Percentiles rank a stretch among this genome's conserved stretches.
phyloP scores from a whole-genome alignment of 176 grass and related monocot genomes.

The Paspalum notatum region DNA sequence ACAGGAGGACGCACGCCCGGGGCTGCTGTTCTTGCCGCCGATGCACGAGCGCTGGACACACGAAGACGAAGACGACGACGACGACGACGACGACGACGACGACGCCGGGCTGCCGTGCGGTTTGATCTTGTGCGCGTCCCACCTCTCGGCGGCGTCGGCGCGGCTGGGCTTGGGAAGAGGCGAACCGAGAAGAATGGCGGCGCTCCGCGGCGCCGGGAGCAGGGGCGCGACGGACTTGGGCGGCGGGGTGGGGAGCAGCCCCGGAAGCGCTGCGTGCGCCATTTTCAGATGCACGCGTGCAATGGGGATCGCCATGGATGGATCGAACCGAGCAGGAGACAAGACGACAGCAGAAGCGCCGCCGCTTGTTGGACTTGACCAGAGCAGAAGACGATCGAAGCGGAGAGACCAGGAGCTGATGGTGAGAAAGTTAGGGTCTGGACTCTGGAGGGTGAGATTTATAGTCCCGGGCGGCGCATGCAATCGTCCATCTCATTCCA shows the following conservation, averaged over 20 bases:
- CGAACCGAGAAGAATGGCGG: background rate
- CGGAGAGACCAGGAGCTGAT: too few relatives aligned
- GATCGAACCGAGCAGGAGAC: too few relatives aligned
- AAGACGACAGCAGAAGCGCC: background rate
- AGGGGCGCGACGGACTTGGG: background rate
- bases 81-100: background rate
- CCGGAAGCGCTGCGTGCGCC: background rate
- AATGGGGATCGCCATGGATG: background rate
- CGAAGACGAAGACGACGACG: too few relatives aligned
- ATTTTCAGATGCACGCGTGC: background rate
- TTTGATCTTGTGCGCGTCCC: conserved; percentile 16
- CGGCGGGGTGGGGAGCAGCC: background rate
- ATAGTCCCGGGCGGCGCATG: background rate
- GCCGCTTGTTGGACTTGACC: too few relatives aligned
- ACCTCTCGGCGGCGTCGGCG: background rate
- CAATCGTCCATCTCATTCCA: too few relatives aligned
- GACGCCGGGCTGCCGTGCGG: background rate
- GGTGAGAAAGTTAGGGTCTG: background rate
- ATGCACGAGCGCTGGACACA: too few relatives aligned
- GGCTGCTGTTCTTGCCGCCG: too few relatives aligned
- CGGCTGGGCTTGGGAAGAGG: background rate
- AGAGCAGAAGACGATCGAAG: too few relatives aligned
- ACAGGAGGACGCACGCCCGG: background rate
- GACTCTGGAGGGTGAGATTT: background rate
- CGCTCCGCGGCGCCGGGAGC: background rate